Base-by-base conservation (phyloP, 2,329 filamentous ascomycete genomes). In the Colletotrichum sp. region DNA sequence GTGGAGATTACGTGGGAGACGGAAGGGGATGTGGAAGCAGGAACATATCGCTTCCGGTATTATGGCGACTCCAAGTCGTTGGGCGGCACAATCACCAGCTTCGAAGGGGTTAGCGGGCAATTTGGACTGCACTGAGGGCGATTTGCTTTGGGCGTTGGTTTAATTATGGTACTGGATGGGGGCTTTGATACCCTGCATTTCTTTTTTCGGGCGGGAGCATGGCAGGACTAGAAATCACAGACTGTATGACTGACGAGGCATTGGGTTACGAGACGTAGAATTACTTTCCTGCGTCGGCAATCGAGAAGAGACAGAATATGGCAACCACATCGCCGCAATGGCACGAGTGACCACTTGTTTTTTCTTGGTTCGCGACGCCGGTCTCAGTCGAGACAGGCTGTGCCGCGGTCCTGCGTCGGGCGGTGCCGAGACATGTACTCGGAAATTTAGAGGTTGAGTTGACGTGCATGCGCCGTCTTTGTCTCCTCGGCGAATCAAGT, bases 1-100 rank as follows among this genome's bases (percentile, higher is more conserved):
- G 96, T 95, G 2, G 91, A 87, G 2, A 87, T 98, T 62, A 89
- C 88, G 63, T 98, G 96, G 96, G 93, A 96, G 83, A 94, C 95
- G 78, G 93, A 94, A 83, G 86, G 88, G 67, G 88, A 87, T 77
- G 87, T 87, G 55, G 85, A 86, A 78, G 84, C 81, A 12, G 96
- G 94, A 0, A 90, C 88, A 76, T 98, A 98, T 84, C 87, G 95
- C 43, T 84, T 98, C 58, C 90, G 88, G 83, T 98, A 98, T 82
- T 96, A 92, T 84, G 96, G 96, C 0, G 95, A 98, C 84, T 88
- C 91, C 21, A 98, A 95, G 88, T 86, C 88, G 21, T 82, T 92
- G 74, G 87, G 86, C 16, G 94, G 93, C 0, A 84, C 81, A 13
- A 91, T 97, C 56, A 90, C 87, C 16, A 84, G 89, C 9, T 97